Evolutionary conservation across 2,329 filamentous ascomycete genomes (phyloP).

Genomic region (Chrysoporthe deuterocubensis): DNA sequence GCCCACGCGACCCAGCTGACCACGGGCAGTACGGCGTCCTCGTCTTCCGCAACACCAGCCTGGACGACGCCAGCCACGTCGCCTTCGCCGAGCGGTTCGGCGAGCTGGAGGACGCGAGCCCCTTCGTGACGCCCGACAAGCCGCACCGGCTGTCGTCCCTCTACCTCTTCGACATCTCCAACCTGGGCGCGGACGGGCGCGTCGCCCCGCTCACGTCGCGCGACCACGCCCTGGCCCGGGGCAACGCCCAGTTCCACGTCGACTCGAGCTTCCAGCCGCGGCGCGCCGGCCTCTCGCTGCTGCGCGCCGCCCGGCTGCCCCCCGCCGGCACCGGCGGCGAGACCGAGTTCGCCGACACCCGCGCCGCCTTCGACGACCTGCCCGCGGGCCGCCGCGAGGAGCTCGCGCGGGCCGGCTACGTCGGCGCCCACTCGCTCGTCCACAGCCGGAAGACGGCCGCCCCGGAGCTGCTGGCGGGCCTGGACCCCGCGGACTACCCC

Average conservation of each 20-base stretch:
- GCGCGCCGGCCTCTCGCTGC: not conserved
- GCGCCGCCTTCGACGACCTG: constrained; percentile 26
- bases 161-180: constrained; percentile 23
- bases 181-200: constrained; percentile 17
- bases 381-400: not conserved
- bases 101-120: constrained; percentile 17
- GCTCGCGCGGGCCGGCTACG: not conserved
- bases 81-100: constrained; percentile 21
- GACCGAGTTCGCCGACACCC: constrained; percentile 18
- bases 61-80: constrained; percentile 21
- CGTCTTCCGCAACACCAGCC: constrained; percentile 19
- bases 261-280: constrained; percentile 22
- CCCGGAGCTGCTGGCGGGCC: constrained; percentile 40
- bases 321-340: not conserved
- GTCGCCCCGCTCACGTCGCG: constrained; percentile 15
- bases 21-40: constrained; percentile 21
- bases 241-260: constrained; percentile 23
- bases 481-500: constrained; percentile 36
- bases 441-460: constrained; percentile 41
- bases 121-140: constrained; percentile 9
- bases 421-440: constrained; percentile 37
- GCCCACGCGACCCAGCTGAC: not conserved
- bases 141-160: constrained; percentile 13
- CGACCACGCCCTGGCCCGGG: constrained; percentile 14
- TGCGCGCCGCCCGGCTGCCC: constrained; percentile 17